Evolutionary conservation across 106 monocot genomes (phyloP).

Genomic region (Dioscorea dumetorum): DNA sequence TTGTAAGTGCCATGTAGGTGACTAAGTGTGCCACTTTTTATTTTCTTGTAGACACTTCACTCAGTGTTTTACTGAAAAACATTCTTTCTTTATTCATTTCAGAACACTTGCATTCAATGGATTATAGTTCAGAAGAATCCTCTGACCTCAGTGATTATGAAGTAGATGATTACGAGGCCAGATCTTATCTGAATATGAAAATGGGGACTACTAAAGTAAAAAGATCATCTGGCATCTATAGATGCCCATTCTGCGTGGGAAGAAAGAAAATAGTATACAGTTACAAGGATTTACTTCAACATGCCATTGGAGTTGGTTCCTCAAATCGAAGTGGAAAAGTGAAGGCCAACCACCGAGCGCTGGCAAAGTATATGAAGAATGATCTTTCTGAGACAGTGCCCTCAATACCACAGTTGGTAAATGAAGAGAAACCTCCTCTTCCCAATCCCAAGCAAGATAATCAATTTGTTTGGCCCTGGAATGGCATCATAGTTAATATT

Average conservation of each 20-base stretch:
- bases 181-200: slow-evolving; percentile 26
- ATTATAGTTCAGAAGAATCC: slow-evolving; percentile 21
- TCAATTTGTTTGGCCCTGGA: slow-evolving; percentile 77
- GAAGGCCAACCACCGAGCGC: slow-evolving; percentile 39
- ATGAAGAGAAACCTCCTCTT: slow-evolving; percentile 4
- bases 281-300: slow-evolving; percentile 62
- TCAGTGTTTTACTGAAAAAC: too few relatives aligned
- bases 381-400: slow-evolving; percentile 18
- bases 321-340: slow-evolving; percentile 48
- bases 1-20: too few relatives aligned
- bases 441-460: slow-evolving; percentile 20
- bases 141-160: slow-evolving; percentile 80
- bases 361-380: slow-evolving; percentile 13
- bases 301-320: slow-evolving; percentile 47
- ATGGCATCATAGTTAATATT: slow-evolving; percentile 61
- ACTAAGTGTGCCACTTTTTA: too few relatives aligned
- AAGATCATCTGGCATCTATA: slow-evolving; percentile 26
- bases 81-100: too few relatives aligned
- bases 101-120: slow-evolving; percentile 4
- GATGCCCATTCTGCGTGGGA: slow-evolving; percentile 63
- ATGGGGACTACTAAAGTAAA: slow-evolving; percentile 21
- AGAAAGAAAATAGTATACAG: slow-evolving; percentile 57
- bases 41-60: too few relatives aligned
- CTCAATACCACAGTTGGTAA: slow-evolving; percentile 8
- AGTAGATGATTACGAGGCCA: slow-evolving; percentile 33